phyloP scores from a whole-genome alignment of 2,329 filamentous ascomycete species.

The Neofusicoccum sp. region DNA sequence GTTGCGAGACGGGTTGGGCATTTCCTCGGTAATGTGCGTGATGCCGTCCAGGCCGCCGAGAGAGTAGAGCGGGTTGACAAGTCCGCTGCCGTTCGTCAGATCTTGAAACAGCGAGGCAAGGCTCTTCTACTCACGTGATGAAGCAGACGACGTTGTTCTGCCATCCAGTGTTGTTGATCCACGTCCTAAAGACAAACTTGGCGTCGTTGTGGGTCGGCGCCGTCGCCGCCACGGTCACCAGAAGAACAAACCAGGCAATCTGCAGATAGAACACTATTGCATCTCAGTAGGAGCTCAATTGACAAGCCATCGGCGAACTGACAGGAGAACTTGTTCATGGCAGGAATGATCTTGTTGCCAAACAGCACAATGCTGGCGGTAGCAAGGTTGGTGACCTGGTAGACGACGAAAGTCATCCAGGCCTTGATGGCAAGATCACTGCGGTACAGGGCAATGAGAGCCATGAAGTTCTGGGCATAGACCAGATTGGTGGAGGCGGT shows the following conservation, averaged over 20 bases:
- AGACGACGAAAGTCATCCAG: slow-evolving; percentile 21
- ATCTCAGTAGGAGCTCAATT: not conserved
- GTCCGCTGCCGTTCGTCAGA: not conserved
- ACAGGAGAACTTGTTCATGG: slow-evolving; percentile 20
- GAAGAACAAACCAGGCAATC: slow-evolving; percentile 37
- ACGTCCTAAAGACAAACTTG: slow-evolving; percentile 53
- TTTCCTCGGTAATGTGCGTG: slow-evolving; percentile 19
- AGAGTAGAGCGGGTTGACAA: slow-evolving; percentile 17
- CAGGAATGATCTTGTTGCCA: slow-evolving; percentile 21
- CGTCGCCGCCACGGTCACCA: slow-evolving; percentile 49
- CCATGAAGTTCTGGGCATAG: slow-evolving; percentile 21
- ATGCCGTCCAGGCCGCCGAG: slow-evolving; percentile 19
- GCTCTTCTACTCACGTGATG: slow-evolving; percentile 17
- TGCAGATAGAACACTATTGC: slow-evolving; percentile 15
- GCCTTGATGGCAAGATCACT: slow-evolving; percentile 16
- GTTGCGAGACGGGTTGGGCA: slow-evolving; percentile 33
- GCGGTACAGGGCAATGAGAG: slow-evolving; percentile 19
- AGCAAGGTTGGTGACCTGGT: slow-evolving; percentile 18
- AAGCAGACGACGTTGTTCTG: slow-evolving; percentile 33
- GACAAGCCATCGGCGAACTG: not conserved
- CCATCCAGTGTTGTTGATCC: slow-evolving; percentile 56
- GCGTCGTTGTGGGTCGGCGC: slow-evolving; percentile 46
- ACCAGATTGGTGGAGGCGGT: slow-evolving; percentile 21
- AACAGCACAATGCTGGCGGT: slow-evolving; percentile 19
- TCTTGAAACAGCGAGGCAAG: not conserved